These are phyloP conservation scores for Mycosphaerella sp. DNA, from an alignment of 2,329 filamentous ascomycete species.

Conservation along the genomic window DNA sequence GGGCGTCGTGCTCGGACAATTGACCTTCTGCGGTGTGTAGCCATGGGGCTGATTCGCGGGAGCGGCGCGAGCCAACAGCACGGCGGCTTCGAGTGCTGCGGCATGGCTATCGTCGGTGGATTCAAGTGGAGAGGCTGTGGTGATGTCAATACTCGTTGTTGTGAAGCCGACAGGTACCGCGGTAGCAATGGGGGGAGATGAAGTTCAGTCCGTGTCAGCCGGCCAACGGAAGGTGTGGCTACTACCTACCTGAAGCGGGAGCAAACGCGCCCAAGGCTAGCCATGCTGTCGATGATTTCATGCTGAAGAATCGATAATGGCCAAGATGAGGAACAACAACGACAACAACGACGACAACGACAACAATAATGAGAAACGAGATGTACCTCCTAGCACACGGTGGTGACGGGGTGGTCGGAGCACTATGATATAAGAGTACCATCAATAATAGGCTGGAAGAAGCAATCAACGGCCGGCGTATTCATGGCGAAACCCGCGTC, in stretches of 20 bases:
- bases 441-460: not conserved
- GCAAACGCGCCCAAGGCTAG: not conserved
- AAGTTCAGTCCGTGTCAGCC: too few relatives aligned
- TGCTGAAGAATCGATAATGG: not conserved
- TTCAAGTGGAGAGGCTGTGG: constrained; percentile 3
- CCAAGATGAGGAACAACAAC: not conserved
- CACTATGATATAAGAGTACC: not conserved
- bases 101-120: constrained; percentile 2
- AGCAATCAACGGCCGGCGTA: not conserved
- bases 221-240: too few relatives aligned
- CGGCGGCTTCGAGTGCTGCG: not conserved
- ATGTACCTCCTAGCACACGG: not conserved
- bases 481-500: not conserved
- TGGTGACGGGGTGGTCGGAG: not conserved
- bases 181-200: not conserved
- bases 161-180: not conserved
- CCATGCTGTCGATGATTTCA: not conserved
- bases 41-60: constrained; percentile 55
- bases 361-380: not conserved
- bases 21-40: constrained; percentile 63
- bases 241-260: not conserved
- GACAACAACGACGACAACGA: too few relatives aligned
- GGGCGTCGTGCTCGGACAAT: constrained; percentile 65
- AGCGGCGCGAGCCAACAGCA: constrained; percentile 21
- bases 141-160: not conserved